These are phyloP conservation scores for Psophocarpus tetragonolobus DNA, from an alignment of 306 rosid species.

Conservation along the genomic window DNA sequence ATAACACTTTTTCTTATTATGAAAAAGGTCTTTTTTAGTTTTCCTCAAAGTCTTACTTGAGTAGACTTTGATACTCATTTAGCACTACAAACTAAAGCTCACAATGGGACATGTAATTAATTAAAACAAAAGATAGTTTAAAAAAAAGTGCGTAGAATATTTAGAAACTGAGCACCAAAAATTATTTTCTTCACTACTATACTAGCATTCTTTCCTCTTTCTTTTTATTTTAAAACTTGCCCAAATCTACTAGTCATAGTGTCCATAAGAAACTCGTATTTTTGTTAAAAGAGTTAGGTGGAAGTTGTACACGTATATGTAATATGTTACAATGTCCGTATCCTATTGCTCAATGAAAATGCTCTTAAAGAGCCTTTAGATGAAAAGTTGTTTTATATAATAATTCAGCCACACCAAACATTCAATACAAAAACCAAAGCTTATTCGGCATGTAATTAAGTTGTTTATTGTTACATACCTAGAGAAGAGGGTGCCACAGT, in stretches of 20 bases:
- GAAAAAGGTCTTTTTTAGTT: background rate
- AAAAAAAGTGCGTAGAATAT: background rate
- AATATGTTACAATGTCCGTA: background rate
- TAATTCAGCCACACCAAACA: background rate
- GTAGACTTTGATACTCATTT: background rate
- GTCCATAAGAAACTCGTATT: background rate
- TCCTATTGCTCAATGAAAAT: slow-evolving; percentile 10
- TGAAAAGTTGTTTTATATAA: background rate
- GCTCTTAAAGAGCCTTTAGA: background rate
- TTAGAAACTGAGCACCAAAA: background rate
- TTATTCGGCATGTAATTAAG: background rate
- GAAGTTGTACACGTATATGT: background rate
- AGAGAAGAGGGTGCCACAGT: slow-evolving; percentile 97
- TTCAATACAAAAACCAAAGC: background rate
- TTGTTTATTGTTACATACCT: slow-evolving; percentile 45
- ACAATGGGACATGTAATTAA: background rate
- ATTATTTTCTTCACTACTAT: background rate
- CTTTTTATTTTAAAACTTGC: background rate
- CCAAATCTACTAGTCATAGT: slow-evolving; percentile 7
- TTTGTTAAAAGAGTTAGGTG: background rate
- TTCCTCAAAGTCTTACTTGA: background rate
- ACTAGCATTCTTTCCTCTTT: background rate
- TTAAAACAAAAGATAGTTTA: background rate
- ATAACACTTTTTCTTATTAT: background rate
- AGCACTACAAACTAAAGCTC: background rate